A percentile compares a stretch with the other conserved stretches of the same genome.
phyloP scores from a whole-genome alignment of 345 rosid species.

The Cardiospermum halicacabum region DNA sequence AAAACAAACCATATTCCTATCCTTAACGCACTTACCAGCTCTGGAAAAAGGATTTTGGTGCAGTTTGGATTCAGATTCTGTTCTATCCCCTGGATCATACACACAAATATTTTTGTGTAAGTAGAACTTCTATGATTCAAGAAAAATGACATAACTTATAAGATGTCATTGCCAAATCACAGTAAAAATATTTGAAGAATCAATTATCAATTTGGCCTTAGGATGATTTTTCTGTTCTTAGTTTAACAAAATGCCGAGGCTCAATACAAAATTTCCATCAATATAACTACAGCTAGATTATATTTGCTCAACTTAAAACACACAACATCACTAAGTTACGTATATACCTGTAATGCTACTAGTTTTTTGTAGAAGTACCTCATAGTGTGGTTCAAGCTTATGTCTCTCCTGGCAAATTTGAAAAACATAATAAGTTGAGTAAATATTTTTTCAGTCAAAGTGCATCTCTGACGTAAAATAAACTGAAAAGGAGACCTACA shows the following conservation, averaged over 20 bases:
- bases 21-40: no score
- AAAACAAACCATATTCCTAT: background rate
- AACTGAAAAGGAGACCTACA: constrained; percentile 36
- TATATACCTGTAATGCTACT: constrained; percentile 56
- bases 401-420: constrained; percentile 60
- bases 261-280: background rate
- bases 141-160: background rate
- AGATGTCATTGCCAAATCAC: background rate
- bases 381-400: constrained; percentile 54
- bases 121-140: background rate
- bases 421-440: background rate
- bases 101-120: constrained; percentile 8
- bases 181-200: no score
- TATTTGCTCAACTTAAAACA: background rate
- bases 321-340: background rate
- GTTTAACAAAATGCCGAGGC: background rate
- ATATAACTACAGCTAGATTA: background rate
- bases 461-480: background rate
- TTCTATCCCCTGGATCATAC: constrained; percentile 52
- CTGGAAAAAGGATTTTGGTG: constrained; percentile 41
- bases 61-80: constrained; percentile 61
- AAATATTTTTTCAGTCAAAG: background rate
- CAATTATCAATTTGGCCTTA: background rate
- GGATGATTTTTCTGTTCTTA: background rate
- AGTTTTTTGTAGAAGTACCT: constrained; percentile 56